Evolutionary conservation across 2,329 filamentous ascomycete genomes (phyloP).

Genomic region (Zalaria sp.): DNA sequence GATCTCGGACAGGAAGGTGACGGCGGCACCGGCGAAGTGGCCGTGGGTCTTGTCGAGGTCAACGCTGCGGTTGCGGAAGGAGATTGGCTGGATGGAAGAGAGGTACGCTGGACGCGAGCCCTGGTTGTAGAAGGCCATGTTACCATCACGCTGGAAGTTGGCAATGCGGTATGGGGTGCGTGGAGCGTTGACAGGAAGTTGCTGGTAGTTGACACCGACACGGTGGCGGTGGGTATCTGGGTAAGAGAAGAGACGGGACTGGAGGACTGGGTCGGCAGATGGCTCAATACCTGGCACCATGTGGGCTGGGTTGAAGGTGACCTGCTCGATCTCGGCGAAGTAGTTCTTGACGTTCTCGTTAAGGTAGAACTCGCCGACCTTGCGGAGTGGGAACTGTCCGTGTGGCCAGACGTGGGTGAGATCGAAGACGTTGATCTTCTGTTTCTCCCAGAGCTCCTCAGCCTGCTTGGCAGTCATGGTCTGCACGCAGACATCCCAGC

Average conservation of each 20-base stretch:
- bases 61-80: constrained; percentile 31
- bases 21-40: constrained; percentile 33
- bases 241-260: constrained; percentile 58
- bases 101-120: constrained; percentile 44
- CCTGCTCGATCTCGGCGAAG: constrained; percentile 55
- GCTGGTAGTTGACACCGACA: constrained; percentile 44
- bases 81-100: constrained; percentile 36
- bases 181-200: constrained; percentile 39
- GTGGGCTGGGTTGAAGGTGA: constrained; percentile 54
- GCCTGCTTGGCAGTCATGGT: constrained; percentile 39
- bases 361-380: constrained; percentile 37
- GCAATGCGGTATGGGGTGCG: constrained; percentile 41
- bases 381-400: constrained; percentile 36
- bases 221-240: constrained; percentile 49
- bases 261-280: constrained; percentile 55
- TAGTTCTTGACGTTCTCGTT: constrained; percentile 46
- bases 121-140: constrained; percentile 55
- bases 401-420: constrained; percentile 42
- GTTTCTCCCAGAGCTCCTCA: constrained; percentile 36
- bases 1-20: constrained; percentile 38
- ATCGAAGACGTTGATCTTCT: constrained; percentile 41
- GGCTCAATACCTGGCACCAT: constrained; percentile 54
- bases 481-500: constrained; percentile 37
- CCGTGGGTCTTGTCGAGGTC: constrained; percentile 36
- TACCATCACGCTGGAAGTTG: constrained; percentile 60